Base-by-base conservation (phyloP, 139 green algal genomes). In the Dunaliella sp. region DNA sequence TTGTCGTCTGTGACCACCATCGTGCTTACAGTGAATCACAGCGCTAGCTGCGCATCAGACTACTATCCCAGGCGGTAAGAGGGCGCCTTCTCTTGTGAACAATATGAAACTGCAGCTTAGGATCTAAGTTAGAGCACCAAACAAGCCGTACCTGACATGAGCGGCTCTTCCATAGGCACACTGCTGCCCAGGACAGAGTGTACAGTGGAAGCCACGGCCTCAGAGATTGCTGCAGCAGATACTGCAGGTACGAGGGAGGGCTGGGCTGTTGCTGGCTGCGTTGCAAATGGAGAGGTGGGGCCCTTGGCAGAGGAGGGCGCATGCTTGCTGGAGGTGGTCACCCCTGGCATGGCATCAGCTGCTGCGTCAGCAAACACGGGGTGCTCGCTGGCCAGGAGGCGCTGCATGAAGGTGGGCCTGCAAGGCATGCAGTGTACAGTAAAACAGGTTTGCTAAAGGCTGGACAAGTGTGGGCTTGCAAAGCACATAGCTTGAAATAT, bases 131-230 rank as follows among this genome's bases (percentile, higher is more conserved):
- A n/a, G n/a, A n/a, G n/a, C n/a, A n/a, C n/a, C n/a, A n/a, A n/a
- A n/a, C n/a, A n/a, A n/a, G n/a, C n/a, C n/a, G n/a, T n/a, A 24
- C 92, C 90, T 16, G 88, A 92, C 93, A 98, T 96, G 36, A 98
- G 90, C 0, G 95, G 95, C 36, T 95, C 88, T 31, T 95, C 88
- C 38, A 30, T 28, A 0, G 80, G 73, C 22, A 91, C 88, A 30
- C n/a, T 86, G 34, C 75, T 57, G 28, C 83, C 87, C 3, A 88
- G 36, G 73, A 87, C 83, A 57, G 58, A 57, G 0, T 34, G 35
- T 31, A 88, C 85, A 1, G 82, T 72, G 34, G 76, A 38, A 1
- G 30, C 30, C 31, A 81, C 76, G 7, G 33, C n/a, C 76, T 81
- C n/a, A n/a, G n/a, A 1, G 2, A 81, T 31, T 38, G 30, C 28